Evolutionary conservation across 1,284 basidiomycete genomes (phyloP).

Genomic region (Veloporphyrellus conicus): DNA sequence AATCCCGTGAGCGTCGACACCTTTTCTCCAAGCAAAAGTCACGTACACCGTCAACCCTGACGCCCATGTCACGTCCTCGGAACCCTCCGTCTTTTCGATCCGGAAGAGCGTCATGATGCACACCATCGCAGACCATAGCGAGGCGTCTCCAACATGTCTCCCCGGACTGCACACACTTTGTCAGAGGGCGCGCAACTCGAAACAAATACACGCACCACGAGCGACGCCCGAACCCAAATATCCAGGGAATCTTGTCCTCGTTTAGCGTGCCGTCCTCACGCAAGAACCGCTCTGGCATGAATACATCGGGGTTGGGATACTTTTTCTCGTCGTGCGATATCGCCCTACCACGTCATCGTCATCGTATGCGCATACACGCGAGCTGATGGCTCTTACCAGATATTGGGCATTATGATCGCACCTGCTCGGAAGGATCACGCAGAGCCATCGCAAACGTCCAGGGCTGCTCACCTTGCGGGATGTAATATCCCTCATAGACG

Average conservation of each 20-base stretch:
- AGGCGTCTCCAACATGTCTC: too few relatives aligned
- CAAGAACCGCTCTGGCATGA: constrained; percentile 26
- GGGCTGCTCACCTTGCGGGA: constrained; percentile 27
- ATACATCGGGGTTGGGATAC: constrained; percentile 20
- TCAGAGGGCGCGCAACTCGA: background rate
- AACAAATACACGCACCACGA: constrained; percentile 17
- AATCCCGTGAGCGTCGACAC: background rate
- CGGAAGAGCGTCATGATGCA: too few relatives aligned
- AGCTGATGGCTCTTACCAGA: constrained; percentile 15
- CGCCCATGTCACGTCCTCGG: too few relatives aligned
- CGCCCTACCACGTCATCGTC: constrained; percentile 15
- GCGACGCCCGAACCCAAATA: constrained; percentile 27
- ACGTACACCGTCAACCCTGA: constrained; percentile 14
- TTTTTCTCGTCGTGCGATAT: constrained; percentile 19
- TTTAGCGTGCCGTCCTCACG: constrained; percentile 15
- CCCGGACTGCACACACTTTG: constrained; percentile 11
- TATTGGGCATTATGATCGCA: constrained; percentile 14
- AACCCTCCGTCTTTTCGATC: too few relatives aligned
- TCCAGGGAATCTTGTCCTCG: constrained; percentile 12
- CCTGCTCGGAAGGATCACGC: background rate
- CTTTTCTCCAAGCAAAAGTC: background rate
- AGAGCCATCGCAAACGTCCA: background rate
- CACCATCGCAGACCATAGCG: too few relatives aligned
- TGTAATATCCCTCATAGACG: constrained; percentile 22
- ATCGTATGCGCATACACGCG: background rate